Conservation (phyloP, 1,284 basidiomycete genomes). For the Porogramme epimiltina region DNA sequence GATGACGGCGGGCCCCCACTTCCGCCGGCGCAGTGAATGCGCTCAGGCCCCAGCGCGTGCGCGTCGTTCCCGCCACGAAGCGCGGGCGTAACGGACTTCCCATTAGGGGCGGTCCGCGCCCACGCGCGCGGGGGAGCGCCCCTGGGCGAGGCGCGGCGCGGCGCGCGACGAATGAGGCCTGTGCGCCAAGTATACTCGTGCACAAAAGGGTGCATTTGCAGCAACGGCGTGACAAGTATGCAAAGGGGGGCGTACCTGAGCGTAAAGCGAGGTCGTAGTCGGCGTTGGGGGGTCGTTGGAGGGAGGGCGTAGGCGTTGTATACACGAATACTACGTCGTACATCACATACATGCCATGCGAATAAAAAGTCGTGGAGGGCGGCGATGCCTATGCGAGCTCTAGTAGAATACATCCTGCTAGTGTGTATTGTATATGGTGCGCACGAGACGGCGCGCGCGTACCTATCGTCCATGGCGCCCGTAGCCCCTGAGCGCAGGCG, state of each 20-base stretch:
- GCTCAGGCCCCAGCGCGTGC: not conserved
- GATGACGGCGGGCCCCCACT: not conserved
- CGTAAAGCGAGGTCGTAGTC: too few relatives aligned
- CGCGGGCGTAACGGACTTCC: constrained; percentile 13
- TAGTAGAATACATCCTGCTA: constrained; percentile 20
- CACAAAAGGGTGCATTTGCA: too few relatives aligned
- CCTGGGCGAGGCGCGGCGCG: not conserved
- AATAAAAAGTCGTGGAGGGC: constrained; percentile 16
- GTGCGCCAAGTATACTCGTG: not conserved
- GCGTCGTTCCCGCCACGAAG: not conserved
- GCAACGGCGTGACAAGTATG: too few relatives aligned
- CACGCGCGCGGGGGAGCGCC: not conserved
- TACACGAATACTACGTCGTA: constrained; percentile 10
- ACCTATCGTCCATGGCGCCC: not conserved
- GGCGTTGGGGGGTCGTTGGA: too few relatives aligned
- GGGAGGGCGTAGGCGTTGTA: too few relatives aligned
- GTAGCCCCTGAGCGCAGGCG: too few relatives aligned
- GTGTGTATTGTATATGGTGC: constrained; percentile 1
- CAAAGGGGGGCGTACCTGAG: too few relatives aligned
- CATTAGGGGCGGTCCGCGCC: constrained; percentile 6
- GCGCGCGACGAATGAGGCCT: not conserved
- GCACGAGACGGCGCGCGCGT: not conserved
- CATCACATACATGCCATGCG: constrained; percentile 18
- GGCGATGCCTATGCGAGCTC: constrained; percentile 14
- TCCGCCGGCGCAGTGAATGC: not conserved